Evolutionary conservation across 768 basidiomycete species (phyloP).

Genomic region (Amanita rubescens): DNA sequence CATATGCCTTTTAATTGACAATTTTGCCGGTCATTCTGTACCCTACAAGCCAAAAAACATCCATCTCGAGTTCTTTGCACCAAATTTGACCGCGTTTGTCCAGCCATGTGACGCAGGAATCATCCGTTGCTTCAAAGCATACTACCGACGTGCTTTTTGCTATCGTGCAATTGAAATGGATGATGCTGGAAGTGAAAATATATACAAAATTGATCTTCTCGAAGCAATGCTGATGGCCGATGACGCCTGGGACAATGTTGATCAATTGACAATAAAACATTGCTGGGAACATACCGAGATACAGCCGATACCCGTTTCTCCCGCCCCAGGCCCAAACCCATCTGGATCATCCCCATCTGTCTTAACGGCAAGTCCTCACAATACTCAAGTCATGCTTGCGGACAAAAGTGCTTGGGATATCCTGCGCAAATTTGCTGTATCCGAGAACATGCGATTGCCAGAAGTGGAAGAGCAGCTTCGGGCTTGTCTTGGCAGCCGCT

Average conservation of each 20-base stretch:
- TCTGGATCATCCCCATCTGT: neutral
- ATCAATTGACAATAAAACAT: conserved; percentile 22
- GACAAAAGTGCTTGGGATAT: conserved; percentile 8
- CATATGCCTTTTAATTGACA: conserved; percentile 23
- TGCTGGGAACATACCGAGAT: conserved; percentile 31
- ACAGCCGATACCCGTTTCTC: conserved; percentile 3
- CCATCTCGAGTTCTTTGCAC: conserved; percentile 20
- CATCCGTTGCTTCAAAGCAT: conserved; percentile 29
- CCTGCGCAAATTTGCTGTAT: conserved; percentile 5
- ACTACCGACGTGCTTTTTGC: conserved; percentile 22
- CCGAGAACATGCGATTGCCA: neutral
- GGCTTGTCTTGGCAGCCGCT: neutral
- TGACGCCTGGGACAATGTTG: conserved; percentile 24
- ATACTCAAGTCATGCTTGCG: neutral
- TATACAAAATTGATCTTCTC: conserved; percentile 30
- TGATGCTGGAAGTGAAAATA: conserved; percentile 22
- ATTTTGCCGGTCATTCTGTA: conserved; percentile 25
- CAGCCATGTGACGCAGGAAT: conserved; percentile 30
- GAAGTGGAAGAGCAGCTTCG: neutral
- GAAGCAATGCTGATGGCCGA: conserved; percentile 26
- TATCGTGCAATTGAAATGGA: conserved; percentile 21
- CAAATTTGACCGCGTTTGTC: conserved; percentile 30
- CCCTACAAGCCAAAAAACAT: conserved; percentile 22
- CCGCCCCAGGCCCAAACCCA: neutral
- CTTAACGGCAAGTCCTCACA: neutral